Evolutionary conservation across 345 rosid genomes (phyloP).

Genomic region (Psidium friedrichsthalianum): DNA sequence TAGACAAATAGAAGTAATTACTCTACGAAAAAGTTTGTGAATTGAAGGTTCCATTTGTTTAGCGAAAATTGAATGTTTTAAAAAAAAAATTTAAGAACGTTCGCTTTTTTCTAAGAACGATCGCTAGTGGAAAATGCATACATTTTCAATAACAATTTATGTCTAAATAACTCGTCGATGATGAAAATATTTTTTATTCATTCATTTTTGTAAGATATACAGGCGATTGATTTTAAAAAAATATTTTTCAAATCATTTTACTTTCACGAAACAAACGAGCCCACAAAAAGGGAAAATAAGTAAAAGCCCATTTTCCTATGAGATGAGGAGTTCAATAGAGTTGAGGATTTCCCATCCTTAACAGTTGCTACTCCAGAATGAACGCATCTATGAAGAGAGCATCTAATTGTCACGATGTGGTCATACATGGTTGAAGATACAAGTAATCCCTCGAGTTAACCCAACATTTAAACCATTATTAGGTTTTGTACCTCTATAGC

Average conservation of each 20-base stretch:
- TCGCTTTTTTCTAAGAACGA: too few species aligned
- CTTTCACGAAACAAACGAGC: too few species aligned
- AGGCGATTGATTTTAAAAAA: too few species aligned
- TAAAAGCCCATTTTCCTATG: not conserved
- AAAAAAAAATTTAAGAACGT: too few species aligned
- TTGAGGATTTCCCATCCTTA: not conserved
- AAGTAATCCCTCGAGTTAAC: not conserved
- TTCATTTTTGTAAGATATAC: too few species aligned
- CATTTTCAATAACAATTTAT: too few species aligned
- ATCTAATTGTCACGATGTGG: not conserved
- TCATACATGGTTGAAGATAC: not conserved
- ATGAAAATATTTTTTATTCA: too few species aligned
- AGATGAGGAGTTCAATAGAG: not conserved
- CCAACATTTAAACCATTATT: not conserved
- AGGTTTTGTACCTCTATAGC: not conserved
- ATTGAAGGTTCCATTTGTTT: not conserved
- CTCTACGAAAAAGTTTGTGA: not conserved
- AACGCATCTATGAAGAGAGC: not conserved
- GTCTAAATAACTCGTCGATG: too few species aligned
- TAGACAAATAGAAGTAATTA: not conserved
- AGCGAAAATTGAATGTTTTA: too few species aligned
- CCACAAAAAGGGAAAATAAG: not conserved
- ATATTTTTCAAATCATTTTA: too few species aligned
- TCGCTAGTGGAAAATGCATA: too few species aligned
- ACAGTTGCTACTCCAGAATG: not conserved